Conservation (phyloP, 163 green algal genomes). For the Smithsoniella earleae region DNA sequence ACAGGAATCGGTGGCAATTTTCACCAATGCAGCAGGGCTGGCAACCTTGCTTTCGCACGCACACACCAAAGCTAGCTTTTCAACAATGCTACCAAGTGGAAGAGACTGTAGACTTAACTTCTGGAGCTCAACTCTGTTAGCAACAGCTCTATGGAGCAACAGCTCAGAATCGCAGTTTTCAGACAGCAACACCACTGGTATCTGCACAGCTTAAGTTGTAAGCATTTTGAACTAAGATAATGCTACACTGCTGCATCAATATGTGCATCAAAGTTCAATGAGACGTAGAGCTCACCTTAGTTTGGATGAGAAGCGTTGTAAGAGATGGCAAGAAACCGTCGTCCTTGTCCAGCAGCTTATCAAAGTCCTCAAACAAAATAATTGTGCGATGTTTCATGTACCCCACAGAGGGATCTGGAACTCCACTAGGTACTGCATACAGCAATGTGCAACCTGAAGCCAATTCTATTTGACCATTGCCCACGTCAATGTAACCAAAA, state of each 20-base stretch:
- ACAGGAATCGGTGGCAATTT: not conserved
- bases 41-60: not conserved
- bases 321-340: not conserved
- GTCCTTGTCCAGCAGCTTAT: conserved; percentile 4
- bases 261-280: no score
- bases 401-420: not conserved
- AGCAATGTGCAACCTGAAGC: not conserved
- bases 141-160: not conserved
- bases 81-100: not conserved
- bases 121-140: not conserved
- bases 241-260: no score
- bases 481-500: not conserved
- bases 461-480: not conserved
- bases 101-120: not conserved
- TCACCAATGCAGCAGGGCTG: not conserved
- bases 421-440: not conserved
- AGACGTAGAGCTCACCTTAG: no score
- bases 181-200: conserved; percentile 13
- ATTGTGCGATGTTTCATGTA: not conserved
- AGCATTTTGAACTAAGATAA: no score
- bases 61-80: not conserved
- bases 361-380: conserved; percentile 29
- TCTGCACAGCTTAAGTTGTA: no score
- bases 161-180: not conserved
- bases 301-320: not conserved